Percentiles rank a stretch among this genome's conserved stretches.
These are phyloP conservation scores for Aspergillus puulaauensis DNA, from an alignment of 2,329 filamentous ascomycete species.

Conservation along the genomic window DNA sequence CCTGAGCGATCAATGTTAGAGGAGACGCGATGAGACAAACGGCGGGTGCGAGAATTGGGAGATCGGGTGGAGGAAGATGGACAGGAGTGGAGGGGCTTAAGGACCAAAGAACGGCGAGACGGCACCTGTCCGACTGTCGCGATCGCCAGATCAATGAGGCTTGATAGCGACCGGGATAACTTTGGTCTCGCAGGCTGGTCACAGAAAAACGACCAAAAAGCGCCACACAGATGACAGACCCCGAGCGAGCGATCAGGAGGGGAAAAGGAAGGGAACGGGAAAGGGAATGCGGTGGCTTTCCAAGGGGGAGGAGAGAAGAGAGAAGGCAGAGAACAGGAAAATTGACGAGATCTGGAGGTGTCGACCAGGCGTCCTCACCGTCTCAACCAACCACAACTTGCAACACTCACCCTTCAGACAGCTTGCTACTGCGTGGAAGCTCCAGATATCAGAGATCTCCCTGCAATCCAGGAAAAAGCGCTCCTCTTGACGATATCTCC, in stretches of 20 bases:
- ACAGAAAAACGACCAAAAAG: slow-evolving; percentile 20
- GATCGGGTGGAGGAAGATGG: slow-evolving; percentile 17
- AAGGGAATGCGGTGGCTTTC: slow-evolving; percentile 15
- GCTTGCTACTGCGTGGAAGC: slow-evolving; percentile 1
- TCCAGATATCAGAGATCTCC: not conserved
- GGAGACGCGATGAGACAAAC: slow-evolving; percentile 4
- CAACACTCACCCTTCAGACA: slow-evolving; percentile 1
- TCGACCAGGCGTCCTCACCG: not conserved
- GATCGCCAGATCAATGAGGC: slow-evolving; percentile 22
- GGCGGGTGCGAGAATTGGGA: slow-evolving; percentile 16
- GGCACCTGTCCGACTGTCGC: slow-evolving; percentile 21
- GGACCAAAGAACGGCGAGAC: slow-evolving; percentile 20
- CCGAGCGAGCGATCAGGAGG: slow-evolving; percentile 10
- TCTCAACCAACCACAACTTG: not conserved
- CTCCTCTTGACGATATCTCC: slow-evolving; percentile 10
- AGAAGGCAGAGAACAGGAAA: slow-evolving; percentile 2
- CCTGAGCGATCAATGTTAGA: slow-evolving; percentile 17
- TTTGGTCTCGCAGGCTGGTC: not conserved
- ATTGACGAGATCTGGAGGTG: slow-evolving; percentile 4
- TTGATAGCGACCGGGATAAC: slow-evolving; percentile 16
- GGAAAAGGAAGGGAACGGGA: slow-evolving; percentile 24
- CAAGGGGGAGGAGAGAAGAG: not conserved
- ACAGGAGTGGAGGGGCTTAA: slow-evolving; percentile 36
- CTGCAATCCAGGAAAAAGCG: not conserved
- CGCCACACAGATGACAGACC: slow-evolving; percentile 11